phyloP scores from a whole-genome alignment of 169 alveolate species.

The Cryptosporidium baileyi region DNA sequence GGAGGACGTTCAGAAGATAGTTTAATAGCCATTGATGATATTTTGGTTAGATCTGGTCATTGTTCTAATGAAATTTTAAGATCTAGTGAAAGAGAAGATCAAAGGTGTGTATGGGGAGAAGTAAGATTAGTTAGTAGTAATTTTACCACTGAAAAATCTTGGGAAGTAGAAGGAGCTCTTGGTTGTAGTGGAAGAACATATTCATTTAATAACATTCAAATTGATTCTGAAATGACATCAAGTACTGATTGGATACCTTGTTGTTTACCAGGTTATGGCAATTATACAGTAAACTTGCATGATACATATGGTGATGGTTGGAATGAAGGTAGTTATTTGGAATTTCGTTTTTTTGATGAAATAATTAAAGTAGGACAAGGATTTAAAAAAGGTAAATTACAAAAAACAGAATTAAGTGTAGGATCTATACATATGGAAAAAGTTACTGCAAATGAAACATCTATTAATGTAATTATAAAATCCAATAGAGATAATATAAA shows the following conservation, averaged over 20 bases:
- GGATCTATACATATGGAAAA: conserved; percentile 66
- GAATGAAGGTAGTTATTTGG: conserved; percentile 71
- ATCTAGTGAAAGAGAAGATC: conserved; percentile 56
- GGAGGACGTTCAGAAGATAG: conserved; percentile 76
- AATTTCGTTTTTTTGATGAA: conserved; percentile 76
- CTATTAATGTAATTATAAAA: conserved; percentile 61
- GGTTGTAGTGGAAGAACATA: conserved; percentile 77
- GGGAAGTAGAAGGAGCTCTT: conserved; percentile 79
- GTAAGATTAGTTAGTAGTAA: conserved; percentile 75
- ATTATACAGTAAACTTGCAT: conserved; percentile 74
- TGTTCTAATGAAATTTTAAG: conserved; percentile 65
- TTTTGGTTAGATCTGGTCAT: conserved; percentile 69
- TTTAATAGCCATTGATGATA: conserved; percentile 75
- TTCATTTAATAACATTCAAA: conserved; percentile 60
- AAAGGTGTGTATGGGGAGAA: conserved; percentile 75
- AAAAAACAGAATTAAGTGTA: conserved; percentile 36
- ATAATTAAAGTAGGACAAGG: conserved; percentile 71
- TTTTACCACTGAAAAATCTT: conserved; percentile 73
- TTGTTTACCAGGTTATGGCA: conserved; percentile 77
- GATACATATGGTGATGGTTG: conserved; percentile 78
- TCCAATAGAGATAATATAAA: conserved; percentile 58
- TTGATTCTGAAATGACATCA: conserved; percentile 5
- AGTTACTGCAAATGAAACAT: conserved; percentile 62
- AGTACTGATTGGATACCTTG: conserved; percentile 76
- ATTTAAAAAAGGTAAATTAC: conserved; percentile 62